Base-by-base conservation (phyloP, 495 filamentous ascomycete genomes). In the Penicillium goetzii region DNA sequence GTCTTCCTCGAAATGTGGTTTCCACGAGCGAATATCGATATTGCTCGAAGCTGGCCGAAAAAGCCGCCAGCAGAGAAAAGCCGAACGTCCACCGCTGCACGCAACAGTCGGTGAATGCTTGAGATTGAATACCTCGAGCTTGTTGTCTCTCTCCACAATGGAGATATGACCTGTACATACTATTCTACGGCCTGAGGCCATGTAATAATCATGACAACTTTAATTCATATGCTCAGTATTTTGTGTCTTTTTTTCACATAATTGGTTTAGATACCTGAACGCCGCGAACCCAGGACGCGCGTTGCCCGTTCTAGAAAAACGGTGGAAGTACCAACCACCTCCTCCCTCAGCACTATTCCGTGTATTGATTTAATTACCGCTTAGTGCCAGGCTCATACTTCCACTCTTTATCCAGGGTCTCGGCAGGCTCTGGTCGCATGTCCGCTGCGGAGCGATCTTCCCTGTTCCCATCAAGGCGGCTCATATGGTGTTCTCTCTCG, bases 21-120 rank as follows among this genome's bases (percentile, higher is more conserved):
- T 59, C 96, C 95, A 0, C 82, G 93, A 55, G 86, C 88, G 28
- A 84, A 83, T 55, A 98, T 99, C 63, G 95, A 98, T 68, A 86
- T 93, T 63, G 92, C 91, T 19, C 86, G 89, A 64, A 89, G 92
- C 65, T 99, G 95, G 95, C 95, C 96, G 6, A 88, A 87, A 71
- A 97, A 97, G 60, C 59, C 56, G 40, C 57, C 58, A 1, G 62
- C 53, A n/a, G 67, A 57, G 12, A 67, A 72, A 45, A 21, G 59
- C 30, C 51, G 36, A 8, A 36, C 52, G n/a, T 63, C 59, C 3
- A 43, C 36, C 4, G 62, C 43, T 25, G 50, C 51, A 23, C 65
- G 62, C 32, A 58, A 41, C 25, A 58, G 19, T 58, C 63, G 53
- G 30, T 65, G 62, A 64, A 43, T 38, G 14, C 59, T 52, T 26